Evolutionary conservation across 768 basidiomycete species (phyloP).

Genomic region (Stropharia rugosoannulata): DNA sequence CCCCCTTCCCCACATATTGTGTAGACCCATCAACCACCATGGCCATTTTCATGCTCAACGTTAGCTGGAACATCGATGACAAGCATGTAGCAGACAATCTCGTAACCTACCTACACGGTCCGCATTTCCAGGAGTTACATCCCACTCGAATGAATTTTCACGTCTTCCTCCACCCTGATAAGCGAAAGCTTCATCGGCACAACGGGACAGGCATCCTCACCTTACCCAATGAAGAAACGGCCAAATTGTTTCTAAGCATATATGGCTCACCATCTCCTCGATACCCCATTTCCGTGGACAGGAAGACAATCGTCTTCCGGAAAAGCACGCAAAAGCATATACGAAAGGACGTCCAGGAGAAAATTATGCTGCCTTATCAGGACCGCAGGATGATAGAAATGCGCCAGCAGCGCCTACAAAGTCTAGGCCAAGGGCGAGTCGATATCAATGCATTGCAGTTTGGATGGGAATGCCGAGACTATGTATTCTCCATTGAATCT

Average conservation of each 20-base stretch:
- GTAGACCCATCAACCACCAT: conserved; percentile 20
- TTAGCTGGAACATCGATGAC: conserved; percentile 28
- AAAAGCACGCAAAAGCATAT: conserved; percentile 26
- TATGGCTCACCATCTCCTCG: conserved; percentile 22
- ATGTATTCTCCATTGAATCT: conserved; percentile 58
- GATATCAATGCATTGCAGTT: conserved; percentile 47
- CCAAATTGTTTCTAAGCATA: conserved; percentile 38
- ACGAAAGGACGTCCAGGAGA: conserved; percentile 34
- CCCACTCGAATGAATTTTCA: conserved; percentile 49
- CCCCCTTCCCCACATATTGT: conserved; percentile 1
- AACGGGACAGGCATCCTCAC: conserved; percentile 47
- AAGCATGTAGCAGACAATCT: conserved; percentile 34
- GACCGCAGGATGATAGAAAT: conserved; percentile 37
- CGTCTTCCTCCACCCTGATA: conserved; percentile 45
- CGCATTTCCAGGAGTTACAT: conserved; percentile 31
- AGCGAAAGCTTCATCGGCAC: conserved; percentile 27
- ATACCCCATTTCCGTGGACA: conserved; percentile 25
- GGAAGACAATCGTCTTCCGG: conserved; percentile 31
- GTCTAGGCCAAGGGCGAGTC: conserved; percentile 29
- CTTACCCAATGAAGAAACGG: conserved; percentile 40
- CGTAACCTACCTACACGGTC: conserved; percentile 44
- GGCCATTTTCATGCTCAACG: conserved; percentile 40
- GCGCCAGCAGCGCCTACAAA: conserved; percentile 27
- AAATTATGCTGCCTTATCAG: conserved; percentile 38
- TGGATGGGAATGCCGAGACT: conserved; percentile 63